Conservation (phyloP, 805 yeast genomes). For the Pichia paraexigua region DNA sequence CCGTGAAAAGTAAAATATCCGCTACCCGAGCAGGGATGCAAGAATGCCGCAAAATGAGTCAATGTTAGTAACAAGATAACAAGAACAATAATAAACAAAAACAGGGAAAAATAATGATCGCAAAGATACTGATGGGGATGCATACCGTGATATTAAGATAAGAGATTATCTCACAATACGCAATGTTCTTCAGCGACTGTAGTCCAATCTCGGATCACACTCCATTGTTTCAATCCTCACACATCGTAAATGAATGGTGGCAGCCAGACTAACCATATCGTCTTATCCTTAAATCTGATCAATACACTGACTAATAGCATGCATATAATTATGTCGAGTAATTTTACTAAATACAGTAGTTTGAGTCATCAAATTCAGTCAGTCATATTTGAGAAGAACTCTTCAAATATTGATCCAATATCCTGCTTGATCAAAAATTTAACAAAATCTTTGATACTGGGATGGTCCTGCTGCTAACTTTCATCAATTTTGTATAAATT, state of each 20-base stretch:
- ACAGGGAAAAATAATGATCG: too few relatives aligned
- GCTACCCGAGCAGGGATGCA: background rate
- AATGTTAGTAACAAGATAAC: background rate
- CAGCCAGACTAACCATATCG: background rate
- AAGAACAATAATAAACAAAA: background rate
- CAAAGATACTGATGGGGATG: background rate
- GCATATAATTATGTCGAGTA: background rate
- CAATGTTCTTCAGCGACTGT: background rate
- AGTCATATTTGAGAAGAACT: conserved; percentile 3
- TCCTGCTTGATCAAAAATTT: conserved; percentile 4
- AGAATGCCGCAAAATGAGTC: background rate
- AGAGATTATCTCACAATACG: background rate
- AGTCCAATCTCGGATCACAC: background rate
- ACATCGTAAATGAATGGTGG: background rate
- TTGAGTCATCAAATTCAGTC: conserved; percentile 4
- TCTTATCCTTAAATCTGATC: background rate
- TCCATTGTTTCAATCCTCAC: background rate
- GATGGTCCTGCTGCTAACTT: conserved; percentile 7
- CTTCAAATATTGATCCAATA: conserved; percentile 8
- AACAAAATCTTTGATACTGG: background rate
- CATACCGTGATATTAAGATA: background rate
- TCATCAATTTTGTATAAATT: background rate
- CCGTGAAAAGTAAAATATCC: background rate
- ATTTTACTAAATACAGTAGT: background rate
- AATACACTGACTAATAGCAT: background rate